These are phyloP conservation scores for Serendipita sp. DNA, from an alignment of 768 basidiomycete species.

Conservation along the genomic window DNA sequence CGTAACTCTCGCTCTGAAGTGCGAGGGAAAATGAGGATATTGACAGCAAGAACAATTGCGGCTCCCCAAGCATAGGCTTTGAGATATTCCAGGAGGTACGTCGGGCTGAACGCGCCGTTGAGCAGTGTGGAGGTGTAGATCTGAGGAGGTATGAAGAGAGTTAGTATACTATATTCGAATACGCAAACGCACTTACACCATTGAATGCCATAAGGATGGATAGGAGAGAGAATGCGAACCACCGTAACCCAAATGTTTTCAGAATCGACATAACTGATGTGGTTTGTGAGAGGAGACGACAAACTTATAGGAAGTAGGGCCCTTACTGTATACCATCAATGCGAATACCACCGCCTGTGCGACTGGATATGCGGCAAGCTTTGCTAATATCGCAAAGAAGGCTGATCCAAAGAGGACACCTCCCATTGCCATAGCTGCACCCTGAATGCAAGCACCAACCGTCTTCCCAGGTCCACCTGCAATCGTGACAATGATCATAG, in stretches of 20 bases:
- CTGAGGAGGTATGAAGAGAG: neutral
- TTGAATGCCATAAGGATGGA: slow-evolving; percentile 17
- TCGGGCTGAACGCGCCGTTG: slow-evolving; percentile 10
- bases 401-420: slow-evolving; percentile 13
- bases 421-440: slow-evolving; percentile 10
- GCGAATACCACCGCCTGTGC: slow-evolving; percentile 19
- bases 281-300: neutral
- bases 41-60: slow-evolving; percentile 17
- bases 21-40: slow-evolving; percentile 16
- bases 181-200: slow-evolving; percentile 7
- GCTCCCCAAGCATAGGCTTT: slow-evolving; percentile 17
- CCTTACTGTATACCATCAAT: slow-evolving; percentile 15
- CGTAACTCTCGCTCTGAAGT: slow-evolving; percentile 17
- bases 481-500: slow-evolving; percentile 15
- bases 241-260: slow-evolving; percentile 15
- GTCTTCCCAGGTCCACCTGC: slow-evolving; percentile 16
- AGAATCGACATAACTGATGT: slow-evolving; percentile 14
- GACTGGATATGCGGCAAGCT: slow-evolving; percentile 15
- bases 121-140: slow-evolving; percentile 12
- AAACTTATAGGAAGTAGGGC: neutral
- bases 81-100: slow-evolving; percentile 17
- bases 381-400: slow-evolving; percentile 19
- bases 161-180: too few relatives aligned
- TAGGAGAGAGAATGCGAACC: slow-evolving; percentile 17
- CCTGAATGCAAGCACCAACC: slow-evolving; percentile 13